These are phyloP conservation scores for Exophiala sp. DNA, from an alignment of 2,329 filamentous ascomycete species.

Conservation along the genomic window DNA sequence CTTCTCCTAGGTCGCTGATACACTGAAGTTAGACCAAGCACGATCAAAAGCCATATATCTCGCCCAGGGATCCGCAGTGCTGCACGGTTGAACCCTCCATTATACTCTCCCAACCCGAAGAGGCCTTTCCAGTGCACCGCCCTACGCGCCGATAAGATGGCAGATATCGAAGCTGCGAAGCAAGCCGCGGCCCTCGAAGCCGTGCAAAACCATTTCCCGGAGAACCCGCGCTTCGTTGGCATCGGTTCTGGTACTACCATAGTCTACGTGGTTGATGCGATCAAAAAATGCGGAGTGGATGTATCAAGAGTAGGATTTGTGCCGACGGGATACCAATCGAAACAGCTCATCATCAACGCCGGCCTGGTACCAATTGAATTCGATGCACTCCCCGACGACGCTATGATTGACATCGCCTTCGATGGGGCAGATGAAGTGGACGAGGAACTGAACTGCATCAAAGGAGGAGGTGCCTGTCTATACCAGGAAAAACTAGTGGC, in stretches of 20 bases:
- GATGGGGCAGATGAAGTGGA: slow-evolving; percentile 98
- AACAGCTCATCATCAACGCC: slow-evolving; percentile 73
- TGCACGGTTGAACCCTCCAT: neutral
- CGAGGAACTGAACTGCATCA: slow-evolving; percentile 90
- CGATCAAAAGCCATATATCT: neutral
- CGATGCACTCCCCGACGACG: slow-evolving; percentile 61
- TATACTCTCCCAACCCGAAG: neutral
- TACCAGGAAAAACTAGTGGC: slow-evolving; percentile 98
- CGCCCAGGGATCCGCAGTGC: neutral
- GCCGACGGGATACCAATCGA: slow-evolving; percentile 86
- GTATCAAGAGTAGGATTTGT: slow-evolving; percentile 68
- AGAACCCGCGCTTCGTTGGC: slow-evolving; percentile 53
- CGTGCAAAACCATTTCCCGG: slow-evolving; percentile 49
- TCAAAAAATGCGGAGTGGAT: slow-evolving; percentile 45
- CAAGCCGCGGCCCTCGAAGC: slow-evolving; percentile 1
- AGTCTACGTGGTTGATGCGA: slow-evolving; percentile 62
- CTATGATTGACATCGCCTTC: slow-evolving; percentile 78
- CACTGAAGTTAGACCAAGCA: slow-evolving; percentile 3
- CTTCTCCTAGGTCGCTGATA: slow-evolving; percentile 7
- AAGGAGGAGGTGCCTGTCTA: slow-evolving; percentile 92
- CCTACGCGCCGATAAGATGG: slow-evolving; percentile 8
- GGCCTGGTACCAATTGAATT: slow-evolving; percentile 72
- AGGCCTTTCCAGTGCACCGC: slow-evolving; percentile 4
- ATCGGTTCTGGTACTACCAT: slow-evolving; percentile 62
- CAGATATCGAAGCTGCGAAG: slow-evolving; percentile 50